These are phyloP conservation scores for Cryphonectria nitschkei DNA, from an alignment of 2,329 filamentous ascomycete species.

Conservation along the genomic window DNA sequence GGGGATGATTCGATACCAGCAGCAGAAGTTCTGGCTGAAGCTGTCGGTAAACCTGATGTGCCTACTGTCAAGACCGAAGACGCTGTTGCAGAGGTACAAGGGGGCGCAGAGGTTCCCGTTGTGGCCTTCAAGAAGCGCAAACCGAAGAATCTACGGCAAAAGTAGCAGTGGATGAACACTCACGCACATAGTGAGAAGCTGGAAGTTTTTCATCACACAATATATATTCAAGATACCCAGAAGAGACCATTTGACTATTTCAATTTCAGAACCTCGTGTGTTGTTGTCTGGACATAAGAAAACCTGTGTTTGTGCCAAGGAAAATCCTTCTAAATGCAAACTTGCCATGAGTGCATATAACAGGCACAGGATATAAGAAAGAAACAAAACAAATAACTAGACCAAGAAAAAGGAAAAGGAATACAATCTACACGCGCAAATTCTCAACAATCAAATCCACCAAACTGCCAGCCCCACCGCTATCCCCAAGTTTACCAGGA, in stretches of 20 bases:
- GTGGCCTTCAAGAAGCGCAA: constrained; percentile 84
- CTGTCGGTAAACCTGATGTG: constrained; percentile 31
- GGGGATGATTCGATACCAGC: constrained; percentile 31
- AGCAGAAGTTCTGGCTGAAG: constrained; percentile 20
- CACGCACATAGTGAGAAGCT: neutral
- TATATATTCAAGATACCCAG: neutral
- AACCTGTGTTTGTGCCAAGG: neutral
- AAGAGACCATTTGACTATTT: neutral
- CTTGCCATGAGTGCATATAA: neutral
- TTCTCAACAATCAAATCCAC: constrained; percentile 14
- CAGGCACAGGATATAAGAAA: neutral
- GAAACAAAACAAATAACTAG: neutral
- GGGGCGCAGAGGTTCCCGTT: constrained; percentile 40
- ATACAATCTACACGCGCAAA: constrained; percentile 7
- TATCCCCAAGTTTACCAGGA: constrained; percentile 19
- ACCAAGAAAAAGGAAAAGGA: neutral
- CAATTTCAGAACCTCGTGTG: neutral
- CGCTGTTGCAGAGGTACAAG: constrained; percentile 21
- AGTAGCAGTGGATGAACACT: constrained; percentile 40
- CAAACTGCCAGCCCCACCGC: constrained; percentile 15
- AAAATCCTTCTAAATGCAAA: neutral
- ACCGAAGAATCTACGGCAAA: constrained; percentile 65
- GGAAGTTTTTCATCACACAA: neutral
- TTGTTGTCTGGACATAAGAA: neutral
- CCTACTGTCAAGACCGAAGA: constrained; percentile 34